These are phyloP conservation scores for Sodiomyces alkalinus DNA, from an alignment of 2,329 filamentous ascomycete species.

Conservation along the genomic window DNA sequence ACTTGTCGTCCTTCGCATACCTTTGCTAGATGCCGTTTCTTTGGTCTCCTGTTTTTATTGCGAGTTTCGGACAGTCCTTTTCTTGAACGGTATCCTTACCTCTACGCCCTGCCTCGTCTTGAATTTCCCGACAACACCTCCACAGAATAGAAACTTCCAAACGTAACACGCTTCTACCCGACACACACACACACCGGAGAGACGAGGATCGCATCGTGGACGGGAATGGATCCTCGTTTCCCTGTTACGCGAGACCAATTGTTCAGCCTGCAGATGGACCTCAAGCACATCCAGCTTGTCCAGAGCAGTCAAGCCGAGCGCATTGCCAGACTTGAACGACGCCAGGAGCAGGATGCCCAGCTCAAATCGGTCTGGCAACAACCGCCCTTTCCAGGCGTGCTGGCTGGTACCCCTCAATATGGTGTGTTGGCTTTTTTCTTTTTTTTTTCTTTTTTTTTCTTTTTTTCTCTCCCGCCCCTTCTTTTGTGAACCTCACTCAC, in stretches of 20 bases:
- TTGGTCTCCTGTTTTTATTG: too few species aligned
- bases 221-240: constrained; percentile 51
- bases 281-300: constrained; percentile 50
- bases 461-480: constrained; percentile 3
- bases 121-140: too few species aligned
- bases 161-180: too few species aligned
- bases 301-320: constrained; percentile 49
- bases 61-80: too few species aligned
- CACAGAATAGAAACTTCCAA: too few species aligned
- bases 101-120: too few species aligned
- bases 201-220: constrained; percentile 5
- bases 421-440: too few species aligned
- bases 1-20: too few species aligned
- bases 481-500: too few species aligned
- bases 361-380: constrained; percentile 83
- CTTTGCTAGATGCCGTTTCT: too few species aligned
- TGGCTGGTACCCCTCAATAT: constrained; percentile 74
- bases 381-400: constrained; percentile 77
- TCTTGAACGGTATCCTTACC: too few species aligned
- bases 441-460: constrained; percentile 1
- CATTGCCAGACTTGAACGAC: constrained; percentile 46
- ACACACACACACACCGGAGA: too few species aligned
- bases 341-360: constrained; percentile 50
- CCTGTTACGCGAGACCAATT: constrained; percentile 46
- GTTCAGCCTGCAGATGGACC: constrained; percentile 54